A percentile compares a stretch with the other conserved stretches of the same genome.
phyloP scores from a whole-genome alignment of 768 basidiomycete genomes.

The Pleurotus cornucopiae region DNA sequence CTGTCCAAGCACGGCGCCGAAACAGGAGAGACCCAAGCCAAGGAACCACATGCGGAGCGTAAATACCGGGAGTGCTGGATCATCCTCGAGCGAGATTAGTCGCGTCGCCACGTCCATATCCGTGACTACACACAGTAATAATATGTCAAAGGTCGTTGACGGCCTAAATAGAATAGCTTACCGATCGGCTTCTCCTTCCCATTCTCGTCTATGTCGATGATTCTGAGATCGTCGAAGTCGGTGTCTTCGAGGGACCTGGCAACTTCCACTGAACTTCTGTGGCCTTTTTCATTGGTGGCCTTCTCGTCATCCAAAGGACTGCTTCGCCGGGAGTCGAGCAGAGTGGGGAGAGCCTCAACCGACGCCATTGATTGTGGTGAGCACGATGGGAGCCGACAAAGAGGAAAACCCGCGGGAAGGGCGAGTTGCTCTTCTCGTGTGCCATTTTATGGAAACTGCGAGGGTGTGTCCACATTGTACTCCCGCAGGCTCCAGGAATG shows the following conservation, averaged over 20 bases:
- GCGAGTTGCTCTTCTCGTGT: no score
- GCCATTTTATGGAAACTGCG: no score
- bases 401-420: no score
- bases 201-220: conserved; percentile 39
- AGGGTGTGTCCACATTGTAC: no score
- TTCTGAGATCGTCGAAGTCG: conserved; percentile 26
- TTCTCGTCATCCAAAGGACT: conserved; percentile 21
- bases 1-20: conserved; percentile 47
- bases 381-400: no score
- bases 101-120: conserved; percentile 43
- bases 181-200: conserved; percentile 50
- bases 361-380: conserved; percentile 7
- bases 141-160: not conserved
- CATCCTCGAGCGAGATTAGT: conserved; percentile 50
- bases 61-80: conserved; percentile 42
- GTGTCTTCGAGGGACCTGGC: conserved; percentile 18
- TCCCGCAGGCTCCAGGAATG: no score
- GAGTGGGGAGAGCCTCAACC: conserved; percentile 8
- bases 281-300: conserved; percentile 14
- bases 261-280: conserved; percentile 10
- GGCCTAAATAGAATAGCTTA: conserved; percentile 13
- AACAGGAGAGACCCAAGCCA: conserved; percentile 49
- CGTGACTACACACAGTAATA: conserved; percentile 26
- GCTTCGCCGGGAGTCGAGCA: conserved; percentile 5
- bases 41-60: conserved; percentile 58